Evolutionary conservation across 2,329 filamentous ascomycete species (phyloP), one percentile per base, ranked within the genome.

Genomic region (Claviceps purpurea): DNA sequence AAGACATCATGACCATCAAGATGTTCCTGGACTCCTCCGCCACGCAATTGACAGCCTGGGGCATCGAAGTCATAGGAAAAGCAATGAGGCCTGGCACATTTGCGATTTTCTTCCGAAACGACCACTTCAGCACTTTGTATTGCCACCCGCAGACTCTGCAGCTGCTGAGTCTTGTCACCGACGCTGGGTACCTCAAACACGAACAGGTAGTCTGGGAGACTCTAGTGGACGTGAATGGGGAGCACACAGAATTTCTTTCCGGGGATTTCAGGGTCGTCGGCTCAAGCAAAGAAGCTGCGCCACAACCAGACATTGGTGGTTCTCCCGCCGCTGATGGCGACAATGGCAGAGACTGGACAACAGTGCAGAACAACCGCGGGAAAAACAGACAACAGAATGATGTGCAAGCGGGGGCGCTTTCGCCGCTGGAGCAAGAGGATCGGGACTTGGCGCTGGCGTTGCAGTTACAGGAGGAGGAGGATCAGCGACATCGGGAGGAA

Each of bases 171-270:
- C 72, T 98, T 3, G 89, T 98, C 14, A 97, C 93, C 0, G 93
- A 98, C 64, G 86, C 89, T 26, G 93, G 93, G 1, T 98, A 95
- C 62, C 83, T 85, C 11, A 79, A 76, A 10, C 89, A 96, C 59
- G 85, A 89, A 16, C 91, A 97, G 64, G 82, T 98, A 13, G 88
- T 98, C 0, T 98, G 93, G 93, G 93, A 98, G 68, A 93, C 85
- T 10, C 74, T 98, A 2, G 84, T 86, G 1, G 91, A 97, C 60
- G 84, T 95, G 22, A 93, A 84, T 50, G 93, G 93, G 7, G 84
- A 87, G 60, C 79, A 79, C 14, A 83, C 87, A 2, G 87, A 90
- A 63, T 89, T 94, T 60, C 88, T 89, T 59, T 89, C 89, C 0
- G 93, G 93, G 1, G 90, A 97, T 61, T 97, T 97, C 66, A 79